Conservation (phyloP, 345 rosid species). For the Clarkia xantiana region DNA sequence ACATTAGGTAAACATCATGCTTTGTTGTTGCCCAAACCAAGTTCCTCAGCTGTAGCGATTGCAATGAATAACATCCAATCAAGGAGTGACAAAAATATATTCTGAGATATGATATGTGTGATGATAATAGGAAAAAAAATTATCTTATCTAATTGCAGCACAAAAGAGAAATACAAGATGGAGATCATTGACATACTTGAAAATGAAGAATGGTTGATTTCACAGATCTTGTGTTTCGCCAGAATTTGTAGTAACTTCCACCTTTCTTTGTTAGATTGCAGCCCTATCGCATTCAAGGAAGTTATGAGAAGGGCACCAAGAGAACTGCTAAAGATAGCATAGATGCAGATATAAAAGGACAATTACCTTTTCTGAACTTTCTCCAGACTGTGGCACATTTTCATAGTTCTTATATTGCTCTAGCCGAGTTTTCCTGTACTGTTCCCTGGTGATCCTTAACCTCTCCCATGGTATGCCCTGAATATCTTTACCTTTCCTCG, state of each 20-base stretch:
- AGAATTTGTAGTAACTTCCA: constrained; percentile 28
- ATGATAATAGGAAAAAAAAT: too few species aligned
- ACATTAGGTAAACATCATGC: constrained; percentile 51
- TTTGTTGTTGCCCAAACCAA: constrained; percentile 50
- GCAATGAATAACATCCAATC: background rate
- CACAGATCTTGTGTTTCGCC: constrained; percentile 46
- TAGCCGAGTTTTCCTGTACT: constrained; percentile 72
- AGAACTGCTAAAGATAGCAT: background rate
- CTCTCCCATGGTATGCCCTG: constrained; percentile 99
- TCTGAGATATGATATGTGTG: too few species aligned
- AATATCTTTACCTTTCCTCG: constrained; percentile 73
- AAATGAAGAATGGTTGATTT: constrained; percentile 53
- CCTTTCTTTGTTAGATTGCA: constrained; percentile 33
- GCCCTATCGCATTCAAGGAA: constrained; percentile 14
- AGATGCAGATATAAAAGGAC: background rate
- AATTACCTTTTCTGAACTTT: background rate
- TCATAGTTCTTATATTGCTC: constrained; percentile 96
- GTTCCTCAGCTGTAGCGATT: constrained; percentile 34
- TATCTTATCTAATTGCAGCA: too few species aligned
- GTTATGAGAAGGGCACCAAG: background rate
- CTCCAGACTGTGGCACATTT: constrained; percentile 30
- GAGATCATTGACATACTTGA: constrained; percentile 19
- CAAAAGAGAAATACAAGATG: background rate
- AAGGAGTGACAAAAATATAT: too few species aligned
- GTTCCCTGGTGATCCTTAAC: constrained; percentile 65